phyloP scores from a whole-genome alignment of 768 basidiomycete genomes.

The Albatrellus ellisii region DNA sequence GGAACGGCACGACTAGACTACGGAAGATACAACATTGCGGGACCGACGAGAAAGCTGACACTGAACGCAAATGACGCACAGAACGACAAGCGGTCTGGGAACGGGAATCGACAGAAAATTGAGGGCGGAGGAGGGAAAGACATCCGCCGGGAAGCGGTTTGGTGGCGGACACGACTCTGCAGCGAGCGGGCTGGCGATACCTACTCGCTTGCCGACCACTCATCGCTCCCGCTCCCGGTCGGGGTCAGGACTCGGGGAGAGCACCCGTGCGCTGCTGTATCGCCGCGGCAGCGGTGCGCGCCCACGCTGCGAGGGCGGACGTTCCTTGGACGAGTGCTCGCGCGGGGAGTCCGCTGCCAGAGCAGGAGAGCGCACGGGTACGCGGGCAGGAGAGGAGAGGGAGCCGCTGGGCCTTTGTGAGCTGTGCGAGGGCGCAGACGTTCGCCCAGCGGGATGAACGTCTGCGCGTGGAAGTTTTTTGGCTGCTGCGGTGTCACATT shows the following conservation, averaged over 20 bases:
- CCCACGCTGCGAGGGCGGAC: not conserved
- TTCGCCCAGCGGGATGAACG: constrained; percentile 16
- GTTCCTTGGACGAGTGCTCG: not conserved
- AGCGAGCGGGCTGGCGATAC: no score
- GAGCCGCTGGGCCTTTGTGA: constrained; percentile 15
- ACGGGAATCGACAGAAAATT: no score
- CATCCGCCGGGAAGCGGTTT: no score
- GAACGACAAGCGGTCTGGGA: no score
- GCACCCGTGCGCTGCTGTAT: not conserved
- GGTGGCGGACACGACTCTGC: no score
- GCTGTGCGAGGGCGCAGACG: constrained; percentile 12
- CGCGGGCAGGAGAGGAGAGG: constrained; percentile 3
- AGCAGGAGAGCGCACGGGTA: not conserved
- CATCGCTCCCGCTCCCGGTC: not conserved
- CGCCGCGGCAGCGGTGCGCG: not conserved
- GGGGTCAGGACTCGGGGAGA: not conserved
- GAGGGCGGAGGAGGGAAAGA: not conserved
- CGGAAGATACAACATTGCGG: no score
- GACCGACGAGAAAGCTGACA: no score
- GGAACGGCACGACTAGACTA: no score
- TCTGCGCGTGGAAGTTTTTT: constrained; percentile 16
- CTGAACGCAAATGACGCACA: no score
- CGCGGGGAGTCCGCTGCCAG: not conserved
- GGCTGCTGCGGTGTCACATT: constrained; percentile 5
- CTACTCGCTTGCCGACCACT: no score